Base-by-base conservation (phyloP, 192 early-diverging fungal genomes). In the Entomortierella chlamydospora region DNA sequence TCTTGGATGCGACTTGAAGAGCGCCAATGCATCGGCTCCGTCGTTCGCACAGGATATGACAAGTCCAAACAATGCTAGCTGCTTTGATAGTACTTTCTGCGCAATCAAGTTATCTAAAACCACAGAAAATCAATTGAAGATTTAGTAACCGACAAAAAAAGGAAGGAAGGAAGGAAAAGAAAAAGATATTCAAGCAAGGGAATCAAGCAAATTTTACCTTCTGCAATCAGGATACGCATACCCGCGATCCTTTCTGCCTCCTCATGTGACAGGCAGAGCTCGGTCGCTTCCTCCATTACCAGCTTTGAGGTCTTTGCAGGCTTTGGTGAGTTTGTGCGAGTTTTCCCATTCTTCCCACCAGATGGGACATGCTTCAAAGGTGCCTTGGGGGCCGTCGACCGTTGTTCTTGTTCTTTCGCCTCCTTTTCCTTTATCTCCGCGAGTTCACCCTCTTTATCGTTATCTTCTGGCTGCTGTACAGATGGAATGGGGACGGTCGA, bases 41-140 rank as follows among this genome's bases (percentile, higher is more conserved):
- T 87, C 84, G 56, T 85, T 87, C 0, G 86, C 86, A 20, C 82
- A 84, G 20, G 84, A 81, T 0, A 85, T 84, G 28, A 64, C 69
- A 23, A 87, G 81, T 6, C 83, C 86, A 49, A 84, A 71, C 13
- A 81, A 60, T 20, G 84, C 51, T 2, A 87, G 43, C 47, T 87
- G 86, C 43, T 85, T 84, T 15, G 83, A 72, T 9, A 84, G 47
- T 4, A 84, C 57, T 47, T 82, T 85, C 51, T 85, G 86, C 0
- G 86, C 83, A 55, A 87, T 71, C 33, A 73, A 50, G 39, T 87
- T 85, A 45, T 85, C 86, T 82, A 79, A 15, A 1, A 42, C 4
- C 0, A 30, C 25, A 50, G 20, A 63, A 2, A 51, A 53, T 12
- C 22, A 65, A n/a, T n/a, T n/a, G n/a, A n/a, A n/a, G n/a, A n/a